Evolutionary conservation across 2,329 filamentous ascomycete genomes (phyloP), one percentile per base, ranked within the genome.

Genomic region (Ophiostoma sp.): DNA sequence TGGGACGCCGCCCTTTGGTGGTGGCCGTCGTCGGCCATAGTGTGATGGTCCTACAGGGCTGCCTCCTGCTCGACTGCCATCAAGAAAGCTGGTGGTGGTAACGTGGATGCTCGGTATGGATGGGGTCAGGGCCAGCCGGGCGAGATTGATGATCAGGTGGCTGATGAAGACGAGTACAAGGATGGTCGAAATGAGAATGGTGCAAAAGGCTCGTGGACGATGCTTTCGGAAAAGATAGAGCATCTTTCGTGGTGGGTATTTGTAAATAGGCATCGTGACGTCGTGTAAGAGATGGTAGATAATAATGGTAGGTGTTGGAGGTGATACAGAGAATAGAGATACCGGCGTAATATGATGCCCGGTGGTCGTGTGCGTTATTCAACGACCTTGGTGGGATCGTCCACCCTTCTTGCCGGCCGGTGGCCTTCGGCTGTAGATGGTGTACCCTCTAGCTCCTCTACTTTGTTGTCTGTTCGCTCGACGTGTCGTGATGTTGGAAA

Each of bases 1-100:
- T 1, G 36, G 68, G n/a, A 52, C 19, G 57, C 74, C 71, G n/a
- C 72, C 69, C 5, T 66, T 68, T 25, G 61, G 70, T n/a, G 64
- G 64, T 7, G 39, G 55, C 11, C 5, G n/a, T 3, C 19, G 59
- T 7, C 12, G 42, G 68, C 33, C 50, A 33, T 19, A 50, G 11
- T 25, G 55, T 19, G 19, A 48, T 5, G 39, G 22, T 5, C 12
- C 17, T 11, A n/a, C 28, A 2, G 55, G 19, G 28, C 55, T 12
- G 57, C 55, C 55, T 2, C 28, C 28, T 33, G 55, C 55, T 15
- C 55, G 59, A 2, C 17, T 42, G 39, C 63, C 63, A 36, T 48
- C 25, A 1, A 31, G 25, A 12, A 48, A 33, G 2, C 25, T 50
- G 63, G 39, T n/a, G 39, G 39, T n/a, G 22, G 36, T 28, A 22